Evolutionary conservation across 441 rosid genomes (phyloP).

Genomic region (Lepidium campestre): DNA sequence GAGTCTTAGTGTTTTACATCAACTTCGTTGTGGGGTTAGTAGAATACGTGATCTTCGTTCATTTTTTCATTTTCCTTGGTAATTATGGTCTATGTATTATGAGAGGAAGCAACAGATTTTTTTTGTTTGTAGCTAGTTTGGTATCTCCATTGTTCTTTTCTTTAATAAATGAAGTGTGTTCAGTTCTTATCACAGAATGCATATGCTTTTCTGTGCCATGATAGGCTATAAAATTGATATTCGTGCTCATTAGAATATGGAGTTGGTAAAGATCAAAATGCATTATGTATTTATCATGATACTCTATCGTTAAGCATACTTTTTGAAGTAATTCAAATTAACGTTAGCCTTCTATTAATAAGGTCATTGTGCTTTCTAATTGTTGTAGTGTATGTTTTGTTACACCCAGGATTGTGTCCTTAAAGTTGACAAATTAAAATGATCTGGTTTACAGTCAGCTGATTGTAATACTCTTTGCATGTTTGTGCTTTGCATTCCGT

Average conservation of each 20-base stretch:
- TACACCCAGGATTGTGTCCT: not conserved
- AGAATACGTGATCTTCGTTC: not conserved
- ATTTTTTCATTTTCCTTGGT: constrained; percentile 2
- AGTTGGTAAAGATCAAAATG: not conserved
- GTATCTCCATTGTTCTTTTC: not conserved
- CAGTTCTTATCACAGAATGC: constrained; percentile 4
- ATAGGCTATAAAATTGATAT: constrained; percentile 4
- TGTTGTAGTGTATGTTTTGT: not conserved
- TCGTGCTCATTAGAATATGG: not conserved
- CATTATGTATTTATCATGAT: not conserved
- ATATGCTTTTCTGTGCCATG: constrained; percentile 5
- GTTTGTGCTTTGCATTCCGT: not conserved
- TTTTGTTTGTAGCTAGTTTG: constrained; percentile 1
- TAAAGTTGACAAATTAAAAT: not conserved
- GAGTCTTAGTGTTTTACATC: constrained; percentile 79
- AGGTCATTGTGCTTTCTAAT: not conserved
- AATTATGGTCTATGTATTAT: not conserved
- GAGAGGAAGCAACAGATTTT: not conserved
- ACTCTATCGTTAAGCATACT: not conserved
- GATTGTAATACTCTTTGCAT: constrained; percentile 10
- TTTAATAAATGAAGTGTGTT: not conserved
- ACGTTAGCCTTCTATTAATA: not conserved
- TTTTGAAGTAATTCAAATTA: not conserved
- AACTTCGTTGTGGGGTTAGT: constrained; percentile 98
- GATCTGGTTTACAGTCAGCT: constrained; percentile 8